Base-by-base conservation (phyloP, 495 filamentous ascomycete species). In the Aspergillus hancockii region DNA sequence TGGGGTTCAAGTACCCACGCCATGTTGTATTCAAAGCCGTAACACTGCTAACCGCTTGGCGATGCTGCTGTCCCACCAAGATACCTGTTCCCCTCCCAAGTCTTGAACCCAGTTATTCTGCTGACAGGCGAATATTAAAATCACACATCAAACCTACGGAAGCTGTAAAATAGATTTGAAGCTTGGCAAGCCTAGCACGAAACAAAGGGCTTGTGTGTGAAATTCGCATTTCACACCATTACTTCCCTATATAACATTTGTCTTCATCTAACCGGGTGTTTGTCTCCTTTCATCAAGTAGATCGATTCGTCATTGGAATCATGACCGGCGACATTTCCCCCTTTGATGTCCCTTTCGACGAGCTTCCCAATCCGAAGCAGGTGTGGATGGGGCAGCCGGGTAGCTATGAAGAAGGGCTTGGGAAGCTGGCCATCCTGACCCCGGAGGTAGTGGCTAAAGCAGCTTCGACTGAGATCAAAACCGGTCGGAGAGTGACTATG, bases 301-400 rank as follows among this genome's bases (percentile, higher is more conserved):
- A 8, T 47, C 13, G 25, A 12, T 25, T 21, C 25, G 18, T 56
- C 13, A 3, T 28, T 28, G 6, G 16, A 56, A 58, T 21, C 50
- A 73, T 71, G 63, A 25, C 47, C 19, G 16, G 30, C 34, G 53
- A 36, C 12, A 58, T 51, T 8, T 65, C 71, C 16, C 59, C 62
- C 0, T 73, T 70, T 41, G 71, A 72, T 38, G 63, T 49, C 16
- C 67, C 71, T 21, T 80, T 76, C 49, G 70, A 77, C 47, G 52
- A 77, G 19, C 71, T 80, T 30, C 75, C 75, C 12, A 73, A 80
- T 50, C 74, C 71, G 0, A 74, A 66, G 31, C 71, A 75, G 51
- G 76, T 77, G 28, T 80, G 76, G 76, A 49, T 75, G 16, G 76
- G 74, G 13, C 58, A 65, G 16, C 78, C 78, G 3, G 74, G 73